phyloP scores from a whole-genome alignment of 1,284 basidiomycete genomes.

The Inonotus hispidus region DNA sequence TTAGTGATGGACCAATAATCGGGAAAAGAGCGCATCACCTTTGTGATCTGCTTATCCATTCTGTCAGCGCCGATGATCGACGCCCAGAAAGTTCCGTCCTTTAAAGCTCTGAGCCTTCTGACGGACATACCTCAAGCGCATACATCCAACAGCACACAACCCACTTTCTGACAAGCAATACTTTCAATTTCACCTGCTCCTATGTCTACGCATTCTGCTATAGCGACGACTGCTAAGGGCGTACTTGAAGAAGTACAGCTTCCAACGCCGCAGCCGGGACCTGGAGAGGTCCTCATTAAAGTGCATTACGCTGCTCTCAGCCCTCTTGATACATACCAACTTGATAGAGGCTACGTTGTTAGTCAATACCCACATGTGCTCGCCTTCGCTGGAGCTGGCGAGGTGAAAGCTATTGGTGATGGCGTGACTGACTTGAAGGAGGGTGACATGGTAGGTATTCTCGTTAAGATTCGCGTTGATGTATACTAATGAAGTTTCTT shows the following conservation, averaged over 20 bases:
- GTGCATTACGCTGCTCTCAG: constrained; percentile 40
- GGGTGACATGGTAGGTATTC: constrained; percentile 37
- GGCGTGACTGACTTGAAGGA: constrained; percentile 35
- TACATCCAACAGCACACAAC: background rate
- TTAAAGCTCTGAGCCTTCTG: background rate
- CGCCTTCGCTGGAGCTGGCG: constrained; percentile 38
- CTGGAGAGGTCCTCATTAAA: constrained; percentile 41
- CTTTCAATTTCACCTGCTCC: background rate
- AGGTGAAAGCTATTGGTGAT: constrained; percentile 35
- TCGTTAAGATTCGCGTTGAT: background rate
- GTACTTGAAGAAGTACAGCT: constrained; percentile 35
- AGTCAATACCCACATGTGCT: constrained; percentile 36
- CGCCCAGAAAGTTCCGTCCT: background rate
- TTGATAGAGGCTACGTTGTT: constrained; percentile 33
- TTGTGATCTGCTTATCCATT: too few species aligned
- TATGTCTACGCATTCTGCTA: constrained; percentile 33
- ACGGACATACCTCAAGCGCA: background rate
- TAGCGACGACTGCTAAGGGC: constrained; percentile 35
- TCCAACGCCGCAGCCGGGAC: constrained; percentile 34
- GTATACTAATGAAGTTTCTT: background rate
- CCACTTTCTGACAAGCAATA: background rate
- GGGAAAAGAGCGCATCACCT: too few species aligned
- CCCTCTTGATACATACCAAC: constrained; percentile 37
- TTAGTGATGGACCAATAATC: too few species aligned
- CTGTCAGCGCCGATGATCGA: background rate